These are phyloP conservation scores for Candida smagusa DNA, from an alignment of 1,139 yeast genomes.

Conservation along the genomic window DNA sequence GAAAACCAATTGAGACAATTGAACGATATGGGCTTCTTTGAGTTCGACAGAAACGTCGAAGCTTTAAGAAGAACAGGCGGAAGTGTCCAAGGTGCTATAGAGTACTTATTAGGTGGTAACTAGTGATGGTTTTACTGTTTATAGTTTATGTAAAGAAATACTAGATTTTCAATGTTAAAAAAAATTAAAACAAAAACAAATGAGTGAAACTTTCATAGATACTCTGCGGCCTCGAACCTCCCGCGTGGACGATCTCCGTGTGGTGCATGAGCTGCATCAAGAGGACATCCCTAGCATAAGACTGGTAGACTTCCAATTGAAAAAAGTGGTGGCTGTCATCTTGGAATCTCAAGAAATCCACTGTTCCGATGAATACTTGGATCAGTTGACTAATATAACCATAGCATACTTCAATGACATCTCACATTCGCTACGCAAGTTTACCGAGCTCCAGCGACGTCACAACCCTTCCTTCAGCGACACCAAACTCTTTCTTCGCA, in stretches of 20 bases:
- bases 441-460: slow-evolving; percentile 69
- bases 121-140: slow-evolving; percentile 1
- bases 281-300: slow-evolving; percentile 3
- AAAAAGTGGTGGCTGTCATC: slow-evolving; percentile 30
- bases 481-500: slow-evolving; percentile 45
- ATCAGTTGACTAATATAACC: slow-evolving; percentile 46
- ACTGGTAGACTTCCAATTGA: slow-evolving; percentile 36
- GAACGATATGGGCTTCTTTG: slow-evolving; percentile 95
- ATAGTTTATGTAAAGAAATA: too few relatives aligned
- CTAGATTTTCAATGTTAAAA: neutral
- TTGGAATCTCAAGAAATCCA: slow-evolving; percentile 35
- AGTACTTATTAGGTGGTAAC: slow-evolving; percentile 57
- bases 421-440: slow-evolving; percentile 44
- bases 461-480: slow-evolving; percentile 58
- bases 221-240: neutral
- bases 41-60: slow-evolving; percentile 85
- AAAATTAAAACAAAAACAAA: neutral
- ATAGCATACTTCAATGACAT: slow-evolving; percentile 50
- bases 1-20: slow-evolving; percentile 88
- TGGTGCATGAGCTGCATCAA: neutral
- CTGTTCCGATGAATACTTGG: slow-evolving; percentile 43
- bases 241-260: neutral
- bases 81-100: slow-evolving; percentile 94
- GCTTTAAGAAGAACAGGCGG: slow-evolving; percentile 96
- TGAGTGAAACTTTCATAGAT: neutral